Evolutionary conservation across 139 green algal genomes (phyloP).

Genomic region (Ettlia oleoabundans): DNA sequence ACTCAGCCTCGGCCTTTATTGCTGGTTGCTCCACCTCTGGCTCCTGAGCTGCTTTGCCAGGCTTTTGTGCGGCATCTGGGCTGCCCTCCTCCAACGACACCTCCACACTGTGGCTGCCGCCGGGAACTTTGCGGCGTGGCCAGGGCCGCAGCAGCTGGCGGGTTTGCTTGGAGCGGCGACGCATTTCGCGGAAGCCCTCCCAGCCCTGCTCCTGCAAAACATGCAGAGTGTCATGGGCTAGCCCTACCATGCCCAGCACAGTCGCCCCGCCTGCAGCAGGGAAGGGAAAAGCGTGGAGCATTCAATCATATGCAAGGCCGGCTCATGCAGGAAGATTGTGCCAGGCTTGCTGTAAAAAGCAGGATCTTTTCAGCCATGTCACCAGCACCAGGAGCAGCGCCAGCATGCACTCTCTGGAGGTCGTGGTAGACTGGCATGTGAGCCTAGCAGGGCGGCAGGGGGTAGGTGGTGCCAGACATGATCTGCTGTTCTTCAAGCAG

Average conservation of each 20-base stretch:
- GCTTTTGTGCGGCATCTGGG: background rate
- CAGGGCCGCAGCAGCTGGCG: background rate
- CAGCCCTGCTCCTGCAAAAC: constrained; percentile 14
- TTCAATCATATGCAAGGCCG: too few species aligned
- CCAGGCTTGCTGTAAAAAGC: too few species aligned
- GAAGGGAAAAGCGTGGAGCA: too few species aligned
- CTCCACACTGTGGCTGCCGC: background rate
- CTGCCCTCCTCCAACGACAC: background rate
- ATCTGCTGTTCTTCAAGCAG: background rate
- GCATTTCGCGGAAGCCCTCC: background rate
- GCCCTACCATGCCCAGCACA: background rate
- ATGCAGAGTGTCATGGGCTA: background rate
- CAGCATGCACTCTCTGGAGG: too few species aligned
- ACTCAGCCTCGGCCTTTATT: too few species aligned
- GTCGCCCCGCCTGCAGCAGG: background rate
- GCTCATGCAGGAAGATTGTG: too few species aligned
- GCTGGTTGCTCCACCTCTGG: too few species aligned
- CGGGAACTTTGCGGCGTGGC: background rate
- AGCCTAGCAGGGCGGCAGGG: too few species aligned
- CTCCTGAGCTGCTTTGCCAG: too few species aligned
- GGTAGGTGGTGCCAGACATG: too few species aligned
- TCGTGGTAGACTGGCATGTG: background rate
- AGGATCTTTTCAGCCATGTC: too few species aligned
- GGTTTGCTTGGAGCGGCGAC: background rate
- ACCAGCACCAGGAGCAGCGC: too few species aligned